Conservation (phyloP, 805 yeast species). For the Candida montana region DNA sequence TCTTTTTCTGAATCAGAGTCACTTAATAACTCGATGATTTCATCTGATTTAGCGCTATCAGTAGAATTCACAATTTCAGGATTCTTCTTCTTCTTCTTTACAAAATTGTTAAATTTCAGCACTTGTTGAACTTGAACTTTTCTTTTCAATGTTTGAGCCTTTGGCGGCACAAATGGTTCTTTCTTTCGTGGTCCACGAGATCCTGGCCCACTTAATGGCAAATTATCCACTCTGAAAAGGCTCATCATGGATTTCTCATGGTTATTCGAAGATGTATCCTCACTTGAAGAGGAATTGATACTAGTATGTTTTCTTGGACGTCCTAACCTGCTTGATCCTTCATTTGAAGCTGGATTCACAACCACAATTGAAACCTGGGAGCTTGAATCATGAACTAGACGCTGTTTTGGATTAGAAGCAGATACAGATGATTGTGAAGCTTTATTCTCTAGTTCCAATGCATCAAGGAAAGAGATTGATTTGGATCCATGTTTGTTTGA, state of each 20-base stretch:
- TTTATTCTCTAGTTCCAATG: neutral
- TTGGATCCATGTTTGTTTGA: neutral
- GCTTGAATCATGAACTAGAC: conserved; percentile 17
- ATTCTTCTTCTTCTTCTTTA: neutral
- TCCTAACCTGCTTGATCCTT: conserved; percentile 23
- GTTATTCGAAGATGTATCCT: conserved; percentile 14
- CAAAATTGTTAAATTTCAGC: conserved; percentile 8
- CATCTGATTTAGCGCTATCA: neutral
- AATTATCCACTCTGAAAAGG: conserved; percentile 22
- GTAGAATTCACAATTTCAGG: no score
- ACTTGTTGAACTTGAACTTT: conserved; percentile 11
- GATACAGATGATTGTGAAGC: neutral
- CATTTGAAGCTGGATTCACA: conserved; percentile 23
- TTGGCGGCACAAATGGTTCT: neutral
- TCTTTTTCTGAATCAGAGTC: conserved; percentile 3
- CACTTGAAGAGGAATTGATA: conserved; percentile 1
- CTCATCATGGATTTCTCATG: conserved; percentile 21
- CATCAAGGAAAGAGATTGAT: neutral
- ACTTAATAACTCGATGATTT: conserved; percentile 1
- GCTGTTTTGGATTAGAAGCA: conserved; percentile 20
- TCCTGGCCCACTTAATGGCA: conserved; percentile 25
- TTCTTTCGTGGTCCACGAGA: conserved; percentile 23
- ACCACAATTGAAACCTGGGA: conserved; percentile 24
- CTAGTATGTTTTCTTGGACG: conserved; percentile 20
- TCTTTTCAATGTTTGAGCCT: conserved; percentile 3